Conservation (phyloP, 2,329 filamentous ascomycete species). For the Colletotrichum plurivorum region DNA sequence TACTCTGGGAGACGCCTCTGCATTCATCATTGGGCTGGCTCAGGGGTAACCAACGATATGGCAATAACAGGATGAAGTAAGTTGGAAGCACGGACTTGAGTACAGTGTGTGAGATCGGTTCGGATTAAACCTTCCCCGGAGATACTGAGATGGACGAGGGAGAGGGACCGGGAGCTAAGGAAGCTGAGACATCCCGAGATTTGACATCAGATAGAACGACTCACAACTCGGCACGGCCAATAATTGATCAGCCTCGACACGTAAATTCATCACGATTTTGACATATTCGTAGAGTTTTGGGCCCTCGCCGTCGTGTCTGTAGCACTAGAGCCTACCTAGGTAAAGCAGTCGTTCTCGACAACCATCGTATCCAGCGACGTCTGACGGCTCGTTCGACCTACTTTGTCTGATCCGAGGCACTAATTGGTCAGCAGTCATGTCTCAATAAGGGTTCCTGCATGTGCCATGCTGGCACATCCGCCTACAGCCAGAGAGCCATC, state of each 20-base stretch:
- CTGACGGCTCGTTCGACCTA: background rate
- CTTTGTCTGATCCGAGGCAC: background rate
- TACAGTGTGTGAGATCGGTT: slow-evolving; percentile 14
- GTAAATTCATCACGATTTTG: no score
- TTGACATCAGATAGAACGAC: no score
- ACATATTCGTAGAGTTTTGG: no score
- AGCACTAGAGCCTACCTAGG: no score
- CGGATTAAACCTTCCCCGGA: slow-evolving; percentile 15
- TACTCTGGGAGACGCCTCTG: background rate
- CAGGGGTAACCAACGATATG: background rate
- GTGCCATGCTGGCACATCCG: slow-evolving; percentile 2
- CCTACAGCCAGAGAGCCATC: background rate
- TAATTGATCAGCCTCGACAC: no score
- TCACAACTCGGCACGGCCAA: no score
- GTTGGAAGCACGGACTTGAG: background rate
- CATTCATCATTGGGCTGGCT: background rate
- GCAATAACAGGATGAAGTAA: background rate
- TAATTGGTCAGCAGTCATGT: slow-evolving; percentile 7
- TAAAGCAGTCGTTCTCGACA: no score
- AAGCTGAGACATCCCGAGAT: no score
- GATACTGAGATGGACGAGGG: background rate
- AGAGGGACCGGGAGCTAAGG: no score
- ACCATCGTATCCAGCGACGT: background rate
- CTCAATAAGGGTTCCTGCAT: slow-evolving; percentile 33
- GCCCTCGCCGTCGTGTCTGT: no score